Evolutionary conservation across 106 monocot species (phyloP).

Genomic region (Narthecium ossifragum): DNA sequence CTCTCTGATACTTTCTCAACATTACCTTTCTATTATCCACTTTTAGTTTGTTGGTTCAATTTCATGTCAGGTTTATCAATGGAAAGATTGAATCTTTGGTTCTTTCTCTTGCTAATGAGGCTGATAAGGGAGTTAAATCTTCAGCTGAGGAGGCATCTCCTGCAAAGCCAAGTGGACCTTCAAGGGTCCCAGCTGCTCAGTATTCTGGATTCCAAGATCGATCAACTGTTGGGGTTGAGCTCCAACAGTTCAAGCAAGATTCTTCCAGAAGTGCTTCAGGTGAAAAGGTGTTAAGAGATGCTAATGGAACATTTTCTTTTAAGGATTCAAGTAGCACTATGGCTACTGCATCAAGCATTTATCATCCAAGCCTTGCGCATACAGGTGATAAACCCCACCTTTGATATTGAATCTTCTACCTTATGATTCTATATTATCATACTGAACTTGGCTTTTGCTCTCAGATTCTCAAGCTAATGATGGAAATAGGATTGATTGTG

Average conservation of each 20-base stretch:
- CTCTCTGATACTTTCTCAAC: constrained; percentile 9
- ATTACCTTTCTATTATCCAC: constrained; percentile 10
- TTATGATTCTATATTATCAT: constrained; percentile 4
- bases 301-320: constrained; percentile 10
- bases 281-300: constrained; percentile 8
- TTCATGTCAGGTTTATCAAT: constrained; percentile 70
- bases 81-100: constrained; percentile 83
- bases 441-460: constrained; percentile 4
- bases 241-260: constrained; percentile 49
- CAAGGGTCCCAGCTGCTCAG: constrained; percentile 29
- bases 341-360: not conserved
- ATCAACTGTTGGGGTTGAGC: constrained; percentile 79
- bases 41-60: constrained; percentile 17
- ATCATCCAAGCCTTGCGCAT: not conserved
- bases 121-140: constrained; percentile 33
- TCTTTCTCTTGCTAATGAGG: constrained; percentile 54
- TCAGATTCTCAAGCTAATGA: constrained; percentile 18
- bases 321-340: constrained; percentile 9
- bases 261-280: constrained; percentile 15
- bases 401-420: not conserved
- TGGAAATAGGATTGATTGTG: constrained; percentile 18
- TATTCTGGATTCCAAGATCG: constrained; percentile 44
- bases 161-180: constrained; percentile 26
- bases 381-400: not conserved
- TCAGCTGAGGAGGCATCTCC: constrained; percentile 18